phyloP scores from a whole-genome alignment of 345 rosid species.

The Hibiscus syriacus region DNA sequence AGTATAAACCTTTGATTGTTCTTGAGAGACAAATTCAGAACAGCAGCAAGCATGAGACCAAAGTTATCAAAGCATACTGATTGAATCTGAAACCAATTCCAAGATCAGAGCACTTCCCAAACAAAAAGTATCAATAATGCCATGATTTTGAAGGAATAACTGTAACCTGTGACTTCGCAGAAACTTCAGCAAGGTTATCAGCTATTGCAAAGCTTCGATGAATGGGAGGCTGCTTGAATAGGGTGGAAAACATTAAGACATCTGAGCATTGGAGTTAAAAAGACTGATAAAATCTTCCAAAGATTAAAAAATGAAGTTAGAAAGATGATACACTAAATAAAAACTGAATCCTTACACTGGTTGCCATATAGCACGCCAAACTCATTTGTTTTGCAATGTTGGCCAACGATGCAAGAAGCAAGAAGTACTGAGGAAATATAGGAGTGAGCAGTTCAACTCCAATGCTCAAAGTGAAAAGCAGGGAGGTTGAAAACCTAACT shows the following conservation, averaged over 20 bases:
- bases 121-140: background rate
- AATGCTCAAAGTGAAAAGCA: conserved; percentile 78
- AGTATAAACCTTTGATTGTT: conserved; percentile 49
- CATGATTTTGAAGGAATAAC: conserved; percentile 1
- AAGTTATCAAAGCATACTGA: conserved; percentile 68
- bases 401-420: conserved; percentile 77
- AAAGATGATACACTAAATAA: background rate
- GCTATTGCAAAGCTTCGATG: conserved; percentile 91
- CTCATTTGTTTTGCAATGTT: conserved; percentile 88
- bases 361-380: conserved; percentile 76
- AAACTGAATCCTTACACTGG: conserved; percentile 56
- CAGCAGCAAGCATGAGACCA: conserved; percentile 61
- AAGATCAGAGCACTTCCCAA: conserved; percentile 12
- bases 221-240: conserved; percentile 51
- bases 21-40: conserved; percentile 45
- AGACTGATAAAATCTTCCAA: background rate
- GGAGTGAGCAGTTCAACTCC: conserved; percentile 94
- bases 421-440: conserved; percentile 60
- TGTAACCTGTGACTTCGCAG: conserved; percentile 82
- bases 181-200: conserved; percentile 91
- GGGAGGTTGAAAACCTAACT: conserved; percentile 77
- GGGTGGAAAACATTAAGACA: background rate
- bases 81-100: conserved; percentile 45
- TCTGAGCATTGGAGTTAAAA: background rate
- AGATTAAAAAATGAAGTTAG: background rate